Evolutionary conservation across 352 stramenopile genomes (phyloP).

Genomic region (Phytophthora palmivora): DNA sequence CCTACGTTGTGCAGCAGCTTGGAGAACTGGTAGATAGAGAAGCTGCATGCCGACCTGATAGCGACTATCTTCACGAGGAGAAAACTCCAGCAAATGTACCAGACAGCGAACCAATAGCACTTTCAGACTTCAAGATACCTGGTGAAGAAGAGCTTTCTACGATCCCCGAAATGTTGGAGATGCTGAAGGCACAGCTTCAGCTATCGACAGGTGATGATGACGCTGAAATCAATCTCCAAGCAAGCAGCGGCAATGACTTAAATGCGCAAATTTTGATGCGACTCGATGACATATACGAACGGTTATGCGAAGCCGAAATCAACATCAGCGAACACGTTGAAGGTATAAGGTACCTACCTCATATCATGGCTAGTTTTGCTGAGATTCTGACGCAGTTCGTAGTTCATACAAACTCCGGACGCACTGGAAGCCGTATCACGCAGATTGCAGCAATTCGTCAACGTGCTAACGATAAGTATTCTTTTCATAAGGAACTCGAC

Average conservation of each 20-base stretch:
- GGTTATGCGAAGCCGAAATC: constrained; percentile 13
- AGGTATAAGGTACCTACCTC: neutral
- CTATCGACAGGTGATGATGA: neutral
- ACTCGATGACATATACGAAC: constrained; percentile 29
- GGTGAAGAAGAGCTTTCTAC: neutral
- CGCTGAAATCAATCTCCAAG: neutral
- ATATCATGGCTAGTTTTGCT: constrained; percentile 8
- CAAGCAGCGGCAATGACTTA: constrained; percentile 19
- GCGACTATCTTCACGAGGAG: neutral
- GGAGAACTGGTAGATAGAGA: constrained; percentile 15
- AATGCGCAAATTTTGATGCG: constrained; percentile 31
- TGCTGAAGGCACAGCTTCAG: constrained; percentile 10
- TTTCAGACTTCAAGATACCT: constrained; percentile 6
- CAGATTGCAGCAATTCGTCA: constrained; percentile 32
- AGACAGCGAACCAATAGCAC: neutral
- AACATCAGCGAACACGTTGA: neutral
- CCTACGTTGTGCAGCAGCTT: constrained; percentile 38
- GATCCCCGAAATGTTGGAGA: constrained; percentile 16
- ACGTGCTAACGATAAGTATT: constrained; percentile 35
- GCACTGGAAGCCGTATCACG: constrained; percentile 19
- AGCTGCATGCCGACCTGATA: neutral
- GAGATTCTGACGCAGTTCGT: constrained; percentile 29
- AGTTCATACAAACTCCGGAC: constrained; percentile 15
- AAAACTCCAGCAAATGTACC: neutral
- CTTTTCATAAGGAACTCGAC: constrained; percentile 46